Evolutionary conservation across 441 rosid species (phyloP).

Genomic region (Manihot esculenta): DNA sequence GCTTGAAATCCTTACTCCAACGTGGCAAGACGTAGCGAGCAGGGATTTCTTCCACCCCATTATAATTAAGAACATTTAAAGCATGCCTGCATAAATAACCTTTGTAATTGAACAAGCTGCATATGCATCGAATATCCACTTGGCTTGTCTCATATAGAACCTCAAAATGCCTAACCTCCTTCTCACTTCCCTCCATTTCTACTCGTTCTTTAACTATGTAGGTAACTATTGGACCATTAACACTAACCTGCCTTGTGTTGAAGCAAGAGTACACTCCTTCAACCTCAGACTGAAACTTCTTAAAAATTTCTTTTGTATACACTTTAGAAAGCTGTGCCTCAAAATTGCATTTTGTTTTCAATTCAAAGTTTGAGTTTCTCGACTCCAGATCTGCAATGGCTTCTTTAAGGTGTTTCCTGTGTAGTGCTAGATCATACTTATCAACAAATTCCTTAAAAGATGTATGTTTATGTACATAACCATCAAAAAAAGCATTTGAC

Average conservation of each 20-base stretch:
- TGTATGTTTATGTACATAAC: constrained; percentile 51
- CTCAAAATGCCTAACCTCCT: constrained; percentile 42
- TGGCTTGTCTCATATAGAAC: constrained; percentile 46
- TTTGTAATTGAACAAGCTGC: constrained; percentile 55
- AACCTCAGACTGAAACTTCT: constrained; percentile 47
- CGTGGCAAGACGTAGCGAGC: constrained; percentile 40
- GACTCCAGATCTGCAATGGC: constrained; percentile 44
- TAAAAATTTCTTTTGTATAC: constrained; percentile 39
- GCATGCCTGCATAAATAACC: constrained; percentile 60
- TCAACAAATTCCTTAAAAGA: constrained; percentile 56
- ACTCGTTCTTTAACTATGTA: constrained; percentile 50
- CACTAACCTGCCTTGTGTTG: constrained; percentile 46
- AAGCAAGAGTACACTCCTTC: constrained; percentile 55
- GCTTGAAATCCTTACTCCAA: constrained; percentile 44
- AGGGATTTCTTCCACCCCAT: constrained; percentile 50
- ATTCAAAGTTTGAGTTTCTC: constrained; percentile 31
- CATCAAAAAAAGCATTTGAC: constrained; percentile 43
- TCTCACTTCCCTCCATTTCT: constrained; percentile 37
- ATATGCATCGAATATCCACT: constrained; percentile 50
- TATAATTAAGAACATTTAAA: constrained; percentile 50
- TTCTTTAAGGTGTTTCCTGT: constrained; percentile 47
- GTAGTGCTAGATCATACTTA: constrained; percentile 44
- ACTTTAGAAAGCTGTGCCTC: constrained; percentile 52
- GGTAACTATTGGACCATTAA: constrained; percentile 39
- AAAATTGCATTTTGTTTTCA: constrained; percentile 45